phyloP scores from a whole-genome alignment of 2,329 filamentous ascomycete genomes.

The Verticillium isaacii region DNA sequence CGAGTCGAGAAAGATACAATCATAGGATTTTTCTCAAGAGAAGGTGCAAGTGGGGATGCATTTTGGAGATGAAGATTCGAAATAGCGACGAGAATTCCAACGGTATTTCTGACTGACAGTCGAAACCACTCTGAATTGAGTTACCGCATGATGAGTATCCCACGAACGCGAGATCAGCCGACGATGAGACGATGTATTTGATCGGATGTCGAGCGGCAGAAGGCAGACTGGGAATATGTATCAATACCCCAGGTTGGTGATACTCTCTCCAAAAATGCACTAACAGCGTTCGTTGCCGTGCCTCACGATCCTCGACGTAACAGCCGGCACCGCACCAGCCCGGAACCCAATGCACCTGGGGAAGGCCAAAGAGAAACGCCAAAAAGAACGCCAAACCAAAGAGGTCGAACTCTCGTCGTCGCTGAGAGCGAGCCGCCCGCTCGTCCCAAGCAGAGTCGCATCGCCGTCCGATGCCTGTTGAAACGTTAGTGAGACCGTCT shows the following conservation, averaged over 20 bases:
- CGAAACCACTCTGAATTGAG: too few relatives aligned
- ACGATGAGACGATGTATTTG: background rate
- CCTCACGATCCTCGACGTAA: background rate
- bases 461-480: background rate
- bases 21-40: too few relatives aligned
- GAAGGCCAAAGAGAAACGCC: background rate
- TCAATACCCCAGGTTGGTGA: background rate
- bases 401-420: background rate
- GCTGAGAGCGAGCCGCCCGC: background rate
- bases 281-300: background rate
- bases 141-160: too few relatives aligned
- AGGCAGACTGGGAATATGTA: background rate
- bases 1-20: too few relatives aligned
- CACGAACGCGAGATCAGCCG: background rate
- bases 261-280: too few relatives aligned
- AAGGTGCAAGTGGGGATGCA: too few relatives aligned
- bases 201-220: background rate
- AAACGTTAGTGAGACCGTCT: slow-evolving; percentile 13
- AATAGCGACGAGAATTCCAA: too few relatives aligned
- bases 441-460: background rate
- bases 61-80: too few relatives aligned
- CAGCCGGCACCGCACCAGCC: background rate
- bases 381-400: too few relatives aligned
- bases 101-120: too few relatives aligned
- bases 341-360: background rate